These are phyloP conservation scores for Pichia pseudocactophila DNA, from an alignment of 805 yeast species.

Conservation along the genomic window DNA sequence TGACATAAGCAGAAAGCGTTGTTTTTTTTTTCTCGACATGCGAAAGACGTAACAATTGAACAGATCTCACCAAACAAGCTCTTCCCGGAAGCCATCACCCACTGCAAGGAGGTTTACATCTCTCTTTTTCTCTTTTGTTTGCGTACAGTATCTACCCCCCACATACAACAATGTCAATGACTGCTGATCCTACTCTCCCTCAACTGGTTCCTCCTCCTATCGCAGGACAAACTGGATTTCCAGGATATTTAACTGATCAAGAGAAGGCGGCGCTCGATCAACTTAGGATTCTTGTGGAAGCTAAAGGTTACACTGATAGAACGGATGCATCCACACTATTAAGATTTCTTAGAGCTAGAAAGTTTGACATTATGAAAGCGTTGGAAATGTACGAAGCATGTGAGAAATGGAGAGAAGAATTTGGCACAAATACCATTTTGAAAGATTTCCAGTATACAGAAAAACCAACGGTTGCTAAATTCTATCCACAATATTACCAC, in stretches of 20 bases:
- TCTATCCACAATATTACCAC: slow-evolving; percentile 95
- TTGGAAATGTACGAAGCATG: slow-evolving; percentile 76
- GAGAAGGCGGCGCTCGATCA: slow-evolving; percentile 54
- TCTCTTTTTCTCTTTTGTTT: no score
- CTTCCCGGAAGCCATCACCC: no score
- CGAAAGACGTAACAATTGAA: no score
- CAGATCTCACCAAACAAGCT: no score
- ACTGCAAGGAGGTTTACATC: no score
- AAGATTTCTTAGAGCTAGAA: slow-evolving; percentile 90
- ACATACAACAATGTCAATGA: neutral
- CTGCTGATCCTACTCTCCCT: slow-evolving; percentile 24
- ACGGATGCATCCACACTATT: slow-evolving; percentile 77
- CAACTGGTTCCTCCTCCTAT: slow-evolving; percentile 49
- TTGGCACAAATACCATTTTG: slow-evolving; percentile 79
- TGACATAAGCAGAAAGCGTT: no score
- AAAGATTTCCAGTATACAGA: slow-evolving; percentile 88
- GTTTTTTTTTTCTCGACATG: no score
- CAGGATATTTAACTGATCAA: slow-evolving; percentile 65
- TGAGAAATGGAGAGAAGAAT: slow-evolving; percentile 86
- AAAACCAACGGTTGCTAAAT: slow-evolving; percentile 80
- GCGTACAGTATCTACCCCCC: neutral
- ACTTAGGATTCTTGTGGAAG: slow-evolving; percentile 48
- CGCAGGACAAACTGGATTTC: slow-evolving; percentile 56
- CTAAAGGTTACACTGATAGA: slow-evolving; percentile 64
- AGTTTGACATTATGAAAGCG: slow-evolving; percentile 77